Percentiles rank a stretch among this genome's conserved stretches.
Conservation (phyloP, 2,329 filamentous ascomycete genomes). For the Penicillium sp. region DNA sequence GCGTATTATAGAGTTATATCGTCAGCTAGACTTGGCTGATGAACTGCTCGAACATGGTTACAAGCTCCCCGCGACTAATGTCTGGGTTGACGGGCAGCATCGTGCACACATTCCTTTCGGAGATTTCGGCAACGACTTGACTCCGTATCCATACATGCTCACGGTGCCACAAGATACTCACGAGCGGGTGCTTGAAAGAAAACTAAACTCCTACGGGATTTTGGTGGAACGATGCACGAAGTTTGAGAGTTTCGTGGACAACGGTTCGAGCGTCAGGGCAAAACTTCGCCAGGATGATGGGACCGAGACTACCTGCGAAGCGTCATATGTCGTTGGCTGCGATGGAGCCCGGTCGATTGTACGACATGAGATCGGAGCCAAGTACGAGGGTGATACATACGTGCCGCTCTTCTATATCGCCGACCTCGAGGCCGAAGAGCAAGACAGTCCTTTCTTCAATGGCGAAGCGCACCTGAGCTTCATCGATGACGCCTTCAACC, state of each 20-base stretch:
- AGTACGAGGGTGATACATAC: constrained; percentile 44
- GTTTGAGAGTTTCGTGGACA: constrained; percentile 24
- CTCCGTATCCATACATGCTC: constrained; percentile 31
- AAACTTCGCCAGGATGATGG: constrained; percentile 15
- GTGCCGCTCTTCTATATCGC: constrained; percentile 45
- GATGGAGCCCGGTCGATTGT: constrained; percentile 52
- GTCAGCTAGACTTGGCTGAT: constrained; percentile 42
- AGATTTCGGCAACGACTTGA: constrained; percentile 24
- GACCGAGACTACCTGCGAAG: constrained; percentile 29
- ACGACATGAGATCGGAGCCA: constrained; percentile 39
- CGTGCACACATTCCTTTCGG: constrained; percentile 21
- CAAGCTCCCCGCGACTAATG: constrained; percentile 35
- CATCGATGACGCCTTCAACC: constrained; percentile 34
- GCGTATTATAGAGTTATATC: constrained; percentile 49
- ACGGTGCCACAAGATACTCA: constrained; percentile 29
- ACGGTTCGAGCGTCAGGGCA: constrained; percentile 21
- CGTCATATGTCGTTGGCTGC: constrained; percentile 48
- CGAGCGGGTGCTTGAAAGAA: constrained; percentile 28
- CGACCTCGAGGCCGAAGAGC: constrained; percentile 36
- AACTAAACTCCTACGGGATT: constrained; percentile 25
- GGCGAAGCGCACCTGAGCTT: constrained; percentile 34
- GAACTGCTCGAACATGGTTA: constrained; percentile 38
- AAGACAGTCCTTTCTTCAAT: constrained; percentile 24
- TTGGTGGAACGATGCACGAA: constrained; percentile 27
- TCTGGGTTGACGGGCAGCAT: constrained; percentile 32